Evolutionary conservation across 768 basidiomycete genomes (phyloP).

Genomic region (Podaxis mareebaensis): DNA sequence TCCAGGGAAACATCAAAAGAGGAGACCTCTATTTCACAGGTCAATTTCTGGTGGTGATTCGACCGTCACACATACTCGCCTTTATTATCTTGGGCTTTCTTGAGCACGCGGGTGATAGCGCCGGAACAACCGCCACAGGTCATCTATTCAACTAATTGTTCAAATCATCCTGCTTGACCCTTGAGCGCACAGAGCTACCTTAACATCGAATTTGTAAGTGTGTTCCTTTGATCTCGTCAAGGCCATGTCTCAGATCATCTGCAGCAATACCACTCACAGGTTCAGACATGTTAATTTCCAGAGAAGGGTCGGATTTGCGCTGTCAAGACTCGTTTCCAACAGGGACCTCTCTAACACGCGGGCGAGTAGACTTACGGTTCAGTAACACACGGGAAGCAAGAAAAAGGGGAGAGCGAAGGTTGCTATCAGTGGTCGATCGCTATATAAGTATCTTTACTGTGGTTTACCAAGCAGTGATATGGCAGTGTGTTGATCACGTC

Average conservation of each 20-base stretch:
- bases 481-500: constrained; percentile 2
- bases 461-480: constrained; percentile 5
- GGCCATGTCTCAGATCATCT: neutral
- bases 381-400: neutral
- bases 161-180: neutral
- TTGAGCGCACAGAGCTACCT: constrained; percentile 45
- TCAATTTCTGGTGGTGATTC: neutral
- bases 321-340: neutral
- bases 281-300: neutral
- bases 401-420: neutral
- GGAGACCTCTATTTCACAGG: constrained; percentile 46
- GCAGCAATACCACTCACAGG: neutral
- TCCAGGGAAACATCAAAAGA: constrained; percentile 64
- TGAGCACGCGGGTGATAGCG: constrained; percentile 73
- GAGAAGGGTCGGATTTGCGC: neutral
- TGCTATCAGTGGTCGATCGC: neutral
- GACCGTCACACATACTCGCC: constrained; percentile 9
- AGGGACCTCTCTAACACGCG: neutral
- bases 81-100: constrained; percentile 59
- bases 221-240: constrained; percentile 27
- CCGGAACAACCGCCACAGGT: constrained; percentile 85
- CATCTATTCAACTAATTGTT: constrained; percentile 53
- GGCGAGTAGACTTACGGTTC: neutral
- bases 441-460: constrained; percentile 2
- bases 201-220: constrained; percentile 83